Conservation (phyloP, 495 filamentous ascomycete genomes). For the Annulohypoxylon bovei region DNA sequence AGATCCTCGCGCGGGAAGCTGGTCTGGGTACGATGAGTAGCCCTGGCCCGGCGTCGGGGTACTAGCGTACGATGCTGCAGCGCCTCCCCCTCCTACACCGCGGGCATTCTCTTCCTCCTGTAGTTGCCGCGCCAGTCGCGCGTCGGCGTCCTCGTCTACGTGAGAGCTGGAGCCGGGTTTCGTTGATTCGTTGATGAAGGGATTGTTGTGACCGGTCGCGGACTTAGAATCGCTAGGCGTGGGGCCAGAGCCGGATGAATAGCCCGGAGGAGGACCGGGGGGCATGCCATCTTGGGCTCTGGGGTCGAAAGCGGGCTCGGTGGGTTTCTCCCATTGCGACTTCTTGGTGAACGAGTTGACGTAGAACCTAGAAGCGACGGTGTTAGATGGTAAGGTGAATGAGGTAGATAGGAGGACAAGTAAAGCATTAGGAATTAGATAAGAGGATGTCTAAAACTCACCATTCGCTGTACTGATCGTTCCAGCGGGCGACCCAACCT, state of each 20-base stretch:
- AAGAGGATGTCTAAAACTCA: constrained; percentile 49
- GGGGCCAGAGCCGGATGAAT: constrained; percentile 58
- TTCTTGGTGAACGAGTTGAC: constrained; percentile 85
- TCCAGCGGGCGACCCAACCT: constrained; percentile 86
- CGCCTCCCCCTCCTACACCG: constrained; percentile 50
- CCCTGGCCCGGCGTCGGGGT: constrained; percentile 31
- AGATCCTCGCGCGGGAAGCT: constrained; percentile 52
- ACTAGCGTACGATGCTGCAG: constrained; percentile 58
- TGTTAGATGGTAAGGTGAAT: neutral
- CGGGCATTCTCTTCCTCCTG: constrained; percentile 85
- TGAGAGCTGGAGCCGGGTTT: constrained; percentile 36
- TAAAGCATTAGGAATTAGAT: neutral
- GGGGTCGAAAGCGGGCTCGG: constrained; percentile 64
- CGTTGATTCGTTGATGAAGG: constrained; percentile 71
- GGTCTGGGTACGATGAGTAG: constrained; percentile 46
- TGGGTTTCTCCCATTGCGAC: constrained; percentile 88
- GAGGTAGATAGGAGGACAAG: neutral
- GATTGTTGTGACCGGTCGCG: constrained; percentile 47
- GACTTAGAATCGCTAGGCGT: constrained; percentile 64
- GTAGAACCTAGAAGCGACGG: constrained; percentile 73
- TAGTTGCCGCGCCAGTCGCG: constrained; percentile 75
- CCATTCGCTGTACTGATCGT: constrained; percentile 81
- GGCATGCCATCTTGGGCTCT: constrained; percentile 50
- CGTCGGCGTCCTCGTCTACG: constrained; percentile 70
- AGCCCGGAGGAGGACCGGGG: constrained; percentile 71